Percentiles rank a stretch among this genome's conserved stretches.
phyloP scores from a whole-genome alignment of 1,139 yeast species.

The Debaryomycetaceae sp. region DNA sequence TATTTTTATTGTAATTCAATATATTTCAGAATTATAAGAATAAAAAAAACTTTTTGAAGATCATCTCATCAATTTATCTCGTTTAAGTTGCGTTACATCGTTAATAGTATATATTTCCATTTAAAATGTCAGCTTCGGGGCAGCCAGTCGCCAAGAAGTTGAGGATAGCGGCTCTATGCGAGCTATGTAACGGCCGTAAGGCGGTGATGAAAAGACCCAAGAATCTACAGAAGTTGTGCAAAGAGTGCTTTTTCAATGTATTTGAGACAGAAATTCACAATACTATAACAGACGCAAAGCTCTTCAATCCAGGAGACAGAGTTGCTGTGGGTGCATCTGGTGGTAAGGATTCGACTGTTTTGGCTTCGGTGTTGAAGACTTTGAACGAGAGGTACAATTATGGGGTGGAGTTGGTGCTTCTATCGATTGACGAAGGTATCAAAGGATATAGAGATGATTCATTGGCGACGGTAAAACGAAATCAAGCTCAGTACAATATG shows the following conservation, averaged over 20 bases:
- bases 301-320: slow-evolving; percentile 76
- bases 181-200: slow-evolving; percentile 78
- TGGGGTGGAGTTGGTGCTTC: slow-evolving; percentile 74
- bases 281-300: slow-evolving; percentile 67
- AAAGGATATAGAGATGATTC: slow-evolving; percentile 97
- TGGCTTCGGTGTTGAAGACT: slow-evolving; percentile 83
- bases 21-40: not conserved
- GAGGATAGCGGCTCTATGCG: slow-evolving; percentile 59
- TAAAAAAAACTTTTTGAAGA: not conserved
- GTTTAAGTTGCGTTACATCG: no score
- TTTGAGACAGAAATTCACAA: slow-evolving; percentile 96
- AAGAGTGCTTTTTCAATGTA: slow-evolving; percentile 81
- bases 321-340: slow-evolving; percentile 99
- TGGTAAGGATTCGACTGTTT: slow-evolving; percentile 95
- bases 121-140: no score
- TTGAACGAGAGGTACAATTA: slow-evolving; percentile 85
- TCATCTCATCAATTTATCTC: not conserved
- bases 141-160: slow-evolving; percentile 19
- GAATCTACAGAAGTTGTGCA: slow-evolving; percentile 87
- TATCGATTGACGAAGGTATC: slow-evolving; percentile 95
- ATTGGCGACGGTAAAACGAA: slow-evolving; percentile 91
- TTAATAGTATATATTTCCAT: no score
- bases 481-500: slow-evolving; percentile 82
- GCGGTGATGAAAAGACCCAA: slow-evolving; percentile 93
- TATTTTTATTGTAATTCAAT: not conserved